These are phyloP conservation scores for Ceratocystis diversiconidia DNA, from an alignment of 2,329 filamentous ascomycete genomes.

Conservation along the genomic window DNA sequence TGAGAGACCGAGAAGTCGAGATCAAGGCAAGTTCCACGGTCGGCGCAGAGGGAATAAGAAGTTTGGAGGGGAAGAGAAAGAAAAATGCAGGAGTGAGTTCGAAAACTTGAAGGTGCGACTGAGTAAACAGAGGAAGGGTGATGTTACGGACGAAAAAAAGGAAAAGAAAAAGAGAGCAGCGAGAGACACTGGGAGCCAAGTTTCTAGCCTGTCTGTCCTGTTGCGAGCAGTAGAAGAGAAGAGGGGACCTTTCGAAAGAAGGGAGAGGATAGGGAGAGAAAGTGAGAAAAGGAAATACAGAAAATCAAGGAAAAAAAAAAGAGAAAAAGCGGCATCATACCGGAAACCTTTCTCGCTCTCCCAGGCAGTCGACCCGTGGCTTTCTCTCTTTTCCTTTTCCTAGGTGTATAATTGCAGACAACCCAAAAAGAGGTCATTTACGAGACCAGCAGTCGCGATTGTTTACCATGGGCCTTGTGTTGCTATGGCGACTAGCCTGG, in stretches of 20 bases:
- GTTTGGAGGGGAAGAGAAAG: neutral
- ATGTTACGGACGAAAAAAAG: neutral
- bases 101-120: neutral
- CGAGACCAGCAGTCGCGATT: constrained; percentile 7
- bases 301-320: neutral
- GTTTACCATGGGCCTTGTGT: constrained; percentile 2
- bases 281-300: neutral
- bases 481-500: constrained; percentile 3
- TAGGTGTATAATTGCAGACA: constrained; percentile 8
- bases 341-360: neutral
- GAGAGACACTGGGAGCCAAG: neutral
- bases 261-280: neutral
- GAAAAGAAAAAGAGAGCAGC: neutral
- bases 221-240: constrained; percentile 3
- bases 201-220: neutral
- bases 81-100: neutral
- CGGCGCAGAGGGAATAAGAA: neutral
- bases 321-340: neutral
- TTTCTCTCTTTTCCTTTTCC: constrained; percentile 4
- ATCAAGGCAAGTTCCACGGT: neutral
- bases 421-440: constrained; percentile 2
- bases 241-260: neutral
- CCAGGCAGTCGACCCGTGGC: neutral
- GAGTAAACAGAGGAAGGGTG: neutral
- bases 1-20: neutral